phyloP scores from a whole-genome alignment of 495 filamentous ascomycete species.

The Aspergillus indologenus region DNA sequence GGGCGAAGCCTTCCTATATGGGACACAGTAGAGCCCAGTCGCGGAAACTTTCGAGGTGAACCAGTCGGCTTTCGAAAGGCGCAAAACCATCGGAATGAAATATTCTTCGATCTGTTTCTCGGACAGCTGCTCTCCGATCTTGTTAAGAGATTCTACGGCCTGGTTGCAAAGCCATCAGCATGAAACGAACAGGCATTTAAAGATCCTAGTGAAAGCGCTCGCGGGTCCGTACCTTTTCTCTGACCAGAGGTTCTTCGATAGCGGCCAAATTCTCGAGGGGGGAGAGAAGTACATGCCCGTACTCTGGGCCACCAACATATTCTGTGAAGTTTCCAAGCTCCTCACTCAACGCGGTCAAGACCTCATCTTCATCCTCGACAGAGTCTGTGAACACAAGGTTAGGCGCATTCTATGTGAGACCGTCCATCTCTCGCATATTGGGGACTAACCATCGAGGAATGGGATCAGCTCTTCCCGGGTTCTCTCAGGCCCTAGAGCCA shows the following conservation, averaged over 20 bases:
- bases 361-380: conserved; percentile 98
- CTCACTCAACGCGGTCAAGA: conserved; percentile 93
- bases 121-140: conserved; percentile 90
- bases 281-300: conserved; percentile 92
- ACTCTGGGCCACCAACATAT: conserved; percentile 91
- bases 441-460: conserved; percentile 84
- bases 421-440: conserved; percentile 8
- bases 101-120: conserved; percentile 90
- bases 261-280: conserved; percentile 96
- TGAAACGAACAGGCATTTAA: conserved; percentile 12
- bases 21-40: conserved; percentile 87
- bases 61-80: conserved; percentile 98
- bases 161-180: conserved; percentile 35
- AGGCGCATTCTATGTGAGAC: conserved; percentile 18
- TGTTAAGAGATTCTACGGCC: conserved; percentile 98
- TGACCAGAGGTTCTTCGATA: conserved; percentile 95
- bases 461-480: conserved; percentile 97
- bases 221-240: conserved; percentile 72
- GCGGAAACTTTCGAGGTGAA: conserved; percentile 99
- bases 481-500: conserved; percentile 90
- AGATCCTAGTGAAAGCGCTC: background rate
- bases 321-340: conserved; percentile 95
- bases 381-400: conserved; percentile 64
- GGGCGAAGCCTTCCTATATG: conserved; percentile 83
- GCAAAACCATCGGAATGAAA: conserved; percentile 90